phyloP scores from a whole-genome alignment of 371 early-diverging fungal species.

The Mucor velutinosus region DNA sequence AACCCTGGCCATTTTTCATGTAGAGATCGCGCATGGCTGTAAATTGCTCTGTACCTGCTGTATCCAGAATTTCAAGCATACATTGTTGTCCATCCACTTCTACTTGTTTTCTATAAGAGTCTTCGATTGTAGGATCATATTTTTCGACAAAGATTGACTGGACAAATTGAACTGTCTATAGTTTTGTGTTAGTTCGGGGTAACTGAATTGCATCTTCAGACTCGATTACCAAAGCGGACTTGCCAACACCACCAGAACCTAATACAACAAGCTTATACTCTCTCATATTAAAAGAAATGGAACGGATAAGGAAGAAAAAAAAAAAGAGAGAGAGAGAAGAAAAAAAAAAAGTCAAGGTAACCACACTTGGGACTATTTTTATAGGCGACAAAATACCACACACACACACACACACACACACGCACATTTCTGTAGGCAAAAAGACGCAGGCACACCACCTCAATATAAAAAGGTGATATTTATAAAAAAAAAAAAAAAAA shows the following conservation, averaged over 20 bases:
- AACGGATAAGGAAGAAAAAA: neutral
- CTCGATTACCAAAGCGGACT: slow-evolving; percentile 77
- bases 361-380: neutral
- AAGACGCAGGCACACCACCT: neutral
- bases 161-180: slow-evolving; percentile 90
- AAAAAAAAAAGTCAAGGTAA: neutral
- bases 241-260: slow-evolving; percentile 90
- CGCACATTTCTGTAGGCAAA: neutral
- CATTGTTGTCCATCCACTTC: slow-evolving; percentile 85
- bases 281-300: slow-evolving; percentile 40
- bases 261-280: slow-evolving; percentile 89
- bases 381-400: neutral
- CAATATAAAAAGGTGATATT: neutral
- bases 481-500: no score
- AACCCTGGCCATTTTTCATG: slow-evolving; percentile 92
- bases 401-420: neutral
- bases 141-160: slow-evolving; percentile 89
- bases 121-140: slow-evolving; percentile 92
- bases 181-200: neutral
- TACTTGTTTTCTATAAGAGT: slow-evolving; percentile 87
- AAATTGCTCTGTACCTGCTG: slow-evolving; percentile 88
- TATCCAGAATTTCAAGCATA: slow-evolving; percentile 89
- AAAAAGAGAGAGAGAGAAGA: neutral
- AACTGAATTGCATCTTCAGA: neutral
- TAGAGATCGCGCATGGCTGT: slow-evolving; percentile 91